Conservation (phyloP, 805 yeast genomes). For the Cyberlindnera mississippiensis region DNA sequence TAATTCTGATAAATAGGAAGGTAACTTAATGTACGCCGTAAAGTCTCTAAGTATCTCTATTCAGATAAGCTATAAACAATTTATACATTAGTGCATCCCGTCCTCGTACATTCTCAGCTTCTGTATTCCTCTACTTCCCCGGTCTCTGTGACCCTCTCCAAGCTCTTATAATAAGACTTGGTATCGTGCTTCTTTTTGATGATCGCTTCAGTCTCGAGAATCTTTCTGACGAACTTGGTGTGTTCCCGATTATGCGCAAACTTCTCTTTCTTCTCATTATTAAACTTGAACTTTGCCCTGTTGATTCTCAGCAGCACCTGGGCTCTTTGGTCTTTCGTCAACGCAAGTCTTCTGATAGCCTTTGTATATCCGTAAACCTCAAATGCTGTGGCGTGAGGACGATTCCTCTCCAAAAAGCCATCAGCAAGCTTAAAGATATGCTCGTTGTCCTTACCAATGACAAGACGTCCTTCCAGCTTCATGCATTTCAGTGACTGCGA, state of each 20-base stretch:
- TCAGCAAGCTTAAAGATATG: slow-evolving; percentile 19
- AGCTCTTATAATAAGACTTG: slow-evolving; percentile 12
- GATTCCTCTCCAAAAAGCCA: slow-evolving; percentile 9
- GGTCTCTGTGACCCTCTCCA: slow-evolving; percentile 2
- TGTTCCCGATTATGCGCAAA: slow-evolving; percentile 7
- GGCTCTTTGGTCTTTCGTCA: slow-evolving; percentile 17
- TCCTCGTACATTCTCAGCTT: not conserved
- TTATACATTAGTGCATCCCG: not conserved
- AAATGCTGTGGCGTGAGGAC: slow-evolving; percentile 12
- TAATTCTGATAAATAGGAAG: no score
- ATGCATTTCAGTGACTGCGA: slow-evolving; percentile 16
- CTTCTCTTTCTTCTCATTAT: slow-evolving; percentile 7
- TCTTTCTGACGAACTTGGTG: slow-evolving; percentile 8
- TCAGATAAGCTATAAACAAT: no score
- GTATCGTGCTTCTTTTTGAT: slow-evolving; percentile 18
- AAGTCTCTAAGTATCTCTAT: no score
- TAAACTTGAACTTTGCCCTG: slow-evolving; percentile 11
- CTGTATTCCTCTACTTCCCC: slow-evolving; percentile 1
- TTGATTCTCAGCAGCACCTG: slow-evolving; percentile 14
- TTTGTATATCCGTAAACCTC: slow-evolving; percentile 24
- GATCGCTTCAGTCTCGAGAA: slow-evolving; percentile 13
- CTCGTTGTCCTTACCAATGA: slow-evolving; percentile 19
- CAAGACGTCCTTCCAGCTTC: slow-evolving; percentile 21
- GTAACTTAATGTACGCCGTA: no score
- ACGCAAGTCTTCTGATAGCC: slow-evolving; percentile 23